Evolutionary conservation across 441 rosid species (phyloP).

Genomic region (Arabidopsis lyrata): DNA sequence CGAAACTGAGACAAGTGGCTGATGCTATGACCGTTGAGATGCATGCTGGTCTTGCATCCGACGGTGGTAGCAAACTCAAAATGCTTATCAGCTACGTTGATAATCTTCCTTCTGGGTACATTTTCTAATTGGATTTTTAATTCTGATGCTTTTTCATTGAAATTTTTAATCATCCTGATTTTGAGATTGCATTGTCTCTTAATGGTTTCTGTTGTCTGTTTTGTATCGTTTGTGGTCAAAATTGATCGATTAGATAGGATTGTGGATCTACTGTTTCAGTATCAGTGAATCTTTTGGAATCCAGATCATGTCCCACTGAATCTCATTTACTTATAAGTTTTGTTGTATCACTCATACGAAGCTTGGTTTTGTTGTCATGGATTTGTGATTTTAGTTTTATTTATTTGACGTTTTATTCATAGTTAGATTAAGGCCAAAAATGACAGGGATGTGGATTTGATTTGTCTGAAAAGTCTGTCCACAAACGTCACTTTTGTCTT

Average conservation of each 20-base stretch:
- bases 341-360: not conserved
- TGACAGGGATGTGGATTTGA: not conserved
- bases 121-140: not conserved
- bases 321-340: not conserved
- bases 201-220: not conserved
- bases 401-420: not conserved
- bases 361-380: not conserved
- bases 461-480: slow-evolving; percentile 2
- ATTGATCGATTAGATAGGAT: slow-evolving; percentile 6
- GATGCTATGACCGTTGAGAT: slow-evolving; percentile 76
- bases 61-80: slow-evolving; percentile 71
- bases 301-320: slow-evolving; percentile 24
- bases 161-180: not conserved
- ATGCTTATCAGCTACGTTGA: slow-evolving; percentile 74
- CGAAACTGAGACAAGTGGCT: slow-evolving; percentile 58
- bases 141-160: not conserved
- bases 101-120: slow-evolving; percentile 71
- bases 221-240: not conserved
- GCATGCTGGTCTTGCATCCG: slow-evolving; percentile 77
- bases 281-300: not conserved
- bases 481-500: not conserved
- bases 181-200: not conserved
- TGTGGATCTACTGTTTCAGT: not conserved
- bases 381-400: not conserved
- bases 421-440: not conserved